Evolutionary conservation across 257 asterid species (phyloP), one percentile per base, ranked within the genome.

Genomic region (Echites panduratus): DNA sequence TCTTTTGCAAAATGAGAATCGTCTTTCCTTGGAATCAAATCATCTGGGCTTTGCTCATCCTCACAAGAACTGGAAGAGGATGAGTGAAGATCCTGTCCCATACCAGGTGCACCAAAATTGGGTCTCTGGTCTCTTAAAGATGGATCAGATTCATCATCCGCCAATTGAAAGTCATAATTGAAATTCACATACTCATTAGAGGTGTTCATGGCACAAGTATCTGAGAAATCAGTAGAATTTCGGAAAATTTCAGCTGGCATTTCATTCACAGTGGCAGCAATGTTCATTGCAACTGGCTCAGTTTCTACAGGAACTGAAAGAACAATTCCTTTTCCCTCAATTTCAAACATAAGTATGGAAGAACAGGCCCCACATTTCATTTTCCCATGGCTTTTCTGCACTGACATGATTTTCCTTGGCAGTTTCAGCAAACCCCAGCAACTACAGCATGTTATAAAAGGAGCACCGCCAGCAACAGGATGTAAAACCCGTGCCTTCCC

Each of bases 391-490:
- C 22, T 79, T 82, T 88, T 85, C 70, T 63, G 88, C 32, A 41
- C 73, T 5, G 85, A 79, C 56, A 84, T 72, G 77, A 77, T 82
- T 79, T 84, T 89, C 75, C 78, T 84, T 22, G 93, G 83, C 49
- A 94, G 77, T 74, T 78, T 89, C 82, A 94, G 84, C 65, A 90
- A 47, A 90, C 88, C 97, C 65, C 83, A 91, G 89, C 99, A 94
- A 75, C 82, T 87, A 72, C 84, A 82, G 84, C 99, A 94, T n/a
- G 93, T 79, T 76, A 91, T 70, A 35, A 91, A 86, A 5, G 99
- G 99, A 67, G 99, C 95, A 52, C 97, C 99, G 57, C 99, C 97
- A 41, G 92, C 89, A 57, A 94, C 70, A 44, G 99, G 89, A 79
- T 76, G 77, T 76, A 75, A 73, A 65, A 79, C 74, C 19, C 73